These are phyloP conservation scores for Xylariomycetidae sp. DNA, from an alignment of 2,329 filamentous ascomycete species.

Conservation along the genomic window DNA sequence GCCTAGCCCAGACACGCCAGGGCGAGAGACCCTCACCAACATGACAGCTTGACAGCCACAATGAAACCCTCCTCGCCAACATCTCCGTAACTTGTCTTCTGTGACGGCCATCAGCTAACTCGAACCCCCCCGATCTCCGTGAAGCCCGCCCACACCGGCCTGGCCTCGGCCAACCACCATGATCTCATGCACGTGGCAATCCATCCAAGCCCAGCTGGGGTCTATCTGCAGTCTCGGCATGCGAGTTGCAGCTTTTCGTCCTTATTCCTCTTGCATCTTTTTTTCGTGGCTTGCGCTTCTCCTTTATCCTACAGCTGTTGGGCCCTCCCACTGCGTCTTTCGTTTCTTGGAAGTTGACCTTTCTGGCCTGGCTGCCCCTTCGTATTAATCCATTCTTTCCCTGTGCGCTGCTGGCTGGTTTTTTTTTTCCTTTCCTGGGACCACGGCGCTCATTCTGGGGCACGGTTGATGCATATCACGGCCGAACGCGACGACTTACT, in stretches of 20 bases:
- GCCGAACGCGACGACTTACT: too few relatives aligned
- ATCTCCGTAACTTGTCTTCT: too few relatives aligned
- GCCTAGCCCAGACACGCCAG: too few relatives aligned
- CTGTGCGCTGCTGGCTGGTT: neutral
- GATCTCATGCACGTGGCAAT: slow-evolving; percentile 6
- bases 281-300: slow-evolving; percentile 8
- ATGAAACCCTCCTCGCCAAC: too few relatives aligned
- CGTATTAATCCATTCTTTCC: slow-evolving; percentile 1
- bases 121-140: slow-evolving; percentile 2
- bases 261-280: slow-evolving; percentile 3
- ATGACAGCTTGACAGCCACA: too few relatives aligned
- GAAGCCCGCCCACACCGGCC: too few relatives aligned
- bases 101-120: too few relatives aligned
- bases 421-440: neutral
- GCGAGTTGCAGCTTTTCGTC: slow-evolving; percentile 2
- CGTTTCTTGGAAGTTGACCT: slow-evolving; percentile 26
- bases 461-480: too few relatives aligned
- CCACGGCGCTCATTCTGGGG: slow-evolving; percentile 1
- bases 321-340: slow-evolving; percentile 7
- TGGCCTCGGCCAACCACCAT: too few relatives aligned
- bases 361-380: slow-evolving; percentile 20
- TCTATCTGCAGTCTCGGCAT: too few relatives aligned
- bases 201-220: too few relatives aligned
- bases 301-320: slow-evolving; percentile 3
- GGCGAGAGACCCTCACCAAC: too few relatives aligned